A percentile compares a stretch with the other conserved stretches of the same genome.
These are phyloP conservation scores for Suaeda aralocaspica DNA, from an alignment of 148 eudicot species.

Conservation along the genomic window DNA sequence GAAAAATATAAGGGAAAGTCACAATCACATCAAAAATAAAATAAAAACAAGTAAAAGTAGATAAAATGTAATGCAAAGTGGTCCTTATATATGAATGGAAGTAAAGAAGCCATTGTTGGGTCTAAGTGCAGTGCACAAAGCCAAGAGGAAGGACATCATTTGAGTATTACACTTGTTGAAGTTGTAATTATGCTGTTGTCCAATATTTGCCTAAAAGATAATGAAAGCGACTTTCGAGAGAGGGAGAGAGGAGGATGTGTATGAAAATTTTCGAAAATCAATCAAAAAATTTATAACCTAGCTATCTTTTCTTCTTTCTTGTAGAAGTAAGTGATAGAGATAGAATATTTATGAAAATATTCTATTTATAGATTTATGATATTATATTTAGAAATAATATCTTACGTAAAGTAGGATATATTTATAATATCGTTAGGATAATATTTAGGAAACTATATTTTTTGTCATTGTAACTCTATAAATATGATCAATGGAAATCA, in stretches of 20 bases:
- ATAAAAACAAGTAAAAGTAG: neutral
- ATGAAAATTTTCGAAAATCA: neutral
- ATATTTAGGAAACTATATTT: too few species aligned
- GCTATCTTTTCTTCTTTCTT: neutral
- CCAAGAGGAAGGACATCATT: constrained; percentile 1
- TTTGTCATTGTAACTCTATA: too few species aligned
- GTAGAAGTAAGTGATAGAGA: too few species aligned
- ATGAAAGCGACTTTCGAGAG: constrained; percentile 12
- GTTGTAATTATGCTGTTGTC: constrained; percentile 25
- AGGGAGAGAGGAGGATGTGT: neutral
- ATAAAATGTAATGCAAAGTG: neutral
- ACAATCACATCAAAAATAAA: neutral
- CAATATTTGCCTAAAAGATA: constrained; percentile 14
- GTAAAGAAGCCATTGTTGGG: neutral
- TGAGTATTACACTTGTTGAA: neutral
- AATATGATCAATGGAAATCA: too few species aligned
- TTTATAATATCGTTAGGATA: too few species aligned
- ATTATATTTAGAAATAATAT: too few species aligned
- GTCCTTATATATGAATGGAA: neutral
- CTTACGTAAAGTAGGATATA: too few species aligned
- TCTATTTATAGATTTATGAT: too few species aligned
- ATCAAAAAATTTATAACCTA: neutral
- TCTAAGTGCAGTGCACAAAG: constrained; percentile 13
- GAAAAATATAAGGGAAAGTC: too few species aligned
- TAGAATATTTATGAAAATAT: too few species aligned